phyloP scores from a whole-genome alignment of 768 basidiomycete genomes.

The Boletus pseudo-olivaceus region DNA sequence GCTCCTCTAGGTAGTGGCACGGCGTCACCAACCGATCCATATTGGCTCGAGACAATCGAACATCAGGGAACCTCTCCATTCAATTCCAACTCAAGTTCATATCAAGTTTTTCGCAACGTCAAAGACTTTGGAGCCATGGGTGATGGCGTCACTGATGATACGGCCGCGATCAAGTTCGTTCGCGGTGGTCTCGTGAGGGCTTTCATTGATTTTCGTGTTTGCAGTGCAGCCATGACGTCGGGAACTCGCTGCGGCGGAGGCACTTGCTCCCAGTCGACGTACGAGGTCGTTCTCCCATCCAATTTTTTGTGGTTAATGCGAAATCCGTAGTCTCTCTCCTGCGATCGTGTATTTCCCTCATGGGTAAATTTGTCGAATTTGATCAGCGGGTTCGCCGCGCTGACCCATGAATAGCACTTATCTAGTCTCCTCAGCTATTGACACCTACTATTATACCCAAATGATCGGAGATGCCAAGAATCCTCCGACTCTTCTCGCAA shows the following conservation, averaged over 20 bases:
- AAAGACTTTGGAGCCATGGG: constrained; percentile 53
- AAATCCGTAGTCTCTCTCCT: constrained; percentile 39
- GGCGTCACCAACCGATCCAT: constrained; percentile 42
- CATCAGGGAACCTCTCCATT: constrained; percentile 72
- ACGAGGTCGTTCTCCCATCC: background rate
- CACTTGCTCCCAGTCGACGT: constrained; percentile 48
- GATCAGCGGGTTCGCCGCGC: background rate
- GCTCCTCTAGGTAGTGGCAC: constrained; percentile 45
- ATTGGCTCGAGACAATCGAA: constrained; percentile 67
- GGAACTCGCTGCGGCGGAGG: constrained; percentile 60
- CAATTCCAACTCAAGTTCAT: constrained; percentile 48
- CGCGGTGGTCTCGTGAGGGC: background rate
- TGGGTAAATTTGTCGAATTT: constrained; percentile 40
- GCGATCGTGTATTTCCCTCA: constrained; percentile 73
- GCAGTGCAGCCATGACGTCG: constrained; percentile 59
- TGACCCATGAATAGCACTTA: constrained; percentile 48
- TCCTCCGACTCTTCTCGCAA: constrained; percentile 65
- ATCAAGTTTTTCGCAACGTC: constrained; percentile 75
- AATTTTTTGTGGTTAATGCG: background rate
- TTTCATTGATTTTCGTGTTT: constrained; percentile 5
- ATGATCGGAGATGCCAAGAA: constrained; percentile 70
- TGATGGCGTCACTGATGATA: constrained; percentile 74
- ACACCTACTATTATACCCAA: constrained; percentile 74
- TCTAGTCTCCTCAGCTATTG: constrained; percentile 59
- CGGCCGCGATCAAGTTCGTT: constrained; percentile 64